Base-by-base conservation (phyloP, 192 early-diverging fungal species). In the Entomortierella beljakovae region DNA sequence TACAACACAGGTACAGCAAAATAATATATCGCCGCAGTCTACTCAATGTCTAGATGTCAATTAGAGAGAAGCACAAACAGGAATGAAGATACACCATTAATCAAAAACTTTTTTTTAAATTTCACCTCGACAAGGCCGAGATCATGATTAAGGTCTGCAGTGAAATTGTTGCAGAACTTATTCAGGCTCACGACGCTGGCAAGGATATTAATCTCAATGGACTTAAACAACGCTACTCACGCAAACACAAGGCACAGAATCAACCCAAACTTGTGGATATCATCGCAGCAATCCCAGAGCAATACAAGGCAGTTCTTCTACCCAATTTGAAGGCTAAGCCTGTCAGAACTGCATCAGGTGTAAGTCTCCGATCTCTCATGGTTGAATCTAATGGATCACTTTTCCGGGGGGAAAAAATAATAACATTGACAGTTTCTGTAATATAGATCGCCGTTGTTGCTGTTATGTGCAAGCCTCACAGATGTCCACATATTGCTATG, bases 401-500 rank as follows among this genome's bases (percentile, higher is more conserved):
- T 25, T n/a, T n/a, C n/a, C n/a, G n/a, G n/a, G 6, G 5, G 58
- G 29, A 0, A 43, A 31, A 0, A 40, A 11, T 35, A 35, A 31
- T 57, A 43, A 46, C 43, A 4, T 46, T 6, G 7, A 3, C 18
- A 61, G 8, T 72, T 33, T 62, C 34, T 38, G 59, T 5, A 68
- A 6, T 51, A 4, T 69, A 94, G 91, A 95, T 98, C 84, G 96
- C 98, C 64, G 90, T 98, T 35, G 90, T 95, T 33, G 96, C 96
- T 37, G 96, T 97, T 61, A 97, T 97, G 96, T 97, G 96, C 87
- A 97, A 97, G 73, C 96, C 96, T 33, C 96, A 97, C 71, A 81
- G 96, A 55, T 99, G 98, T 69, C 98, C 98, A 26, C 98, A 99
- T 70, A 98, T 99, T 72, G 96, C 98, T 42, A 96, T 98, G 93